Conservation (phyloP, 768 basidiomycete genomes). For the Rhodotorula toruloides region DNA sequence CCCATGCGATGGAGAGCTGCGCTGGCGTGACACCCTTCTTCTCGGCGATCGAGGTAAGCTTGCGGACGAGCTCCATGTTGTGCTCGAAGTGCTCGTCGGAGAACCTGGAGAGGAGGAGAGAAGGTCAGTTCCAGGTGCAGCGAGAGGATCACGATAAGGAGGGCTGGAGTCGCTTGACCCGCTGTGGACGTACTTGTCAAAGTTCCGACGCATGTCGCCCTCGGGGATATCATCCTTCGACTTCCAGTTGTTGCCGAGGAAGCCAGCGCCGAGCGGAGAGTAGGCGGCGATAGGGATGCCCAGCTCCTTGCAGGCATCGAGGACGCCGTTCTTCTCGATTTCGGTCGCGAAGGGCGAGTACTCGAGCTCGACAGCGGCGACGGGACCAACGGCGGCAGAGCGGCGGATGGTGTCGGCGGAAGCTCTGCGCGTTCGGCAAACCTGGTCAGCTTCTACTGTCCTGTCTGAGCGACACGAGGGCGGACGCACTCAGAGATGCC, state of each 20-base stretch:
- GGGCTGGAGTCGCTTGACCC: too few relatives aligned
- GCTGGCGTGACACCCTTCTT: slow-evolving; percentile 48
- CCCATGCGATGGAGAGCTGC: slow-evolving; percentile 50
- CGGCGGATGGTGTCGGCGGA: slow-evolving; percentile 34
- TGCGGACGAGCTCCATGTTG: slow-evolving; percentile 49
- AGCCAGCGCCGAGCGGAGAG: slow-evolving; percentile 38
- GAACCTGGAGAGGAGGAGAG: too few relatives aligned
- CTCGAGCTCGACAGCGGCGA: slow-evolving; percentile 63
- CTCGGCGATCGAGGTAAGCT: slow-evolving; percentile 44
- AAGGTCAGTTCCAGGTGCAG: too few relatives aligned
- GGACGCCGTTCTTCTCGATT: slow-evolving; percentile 43
- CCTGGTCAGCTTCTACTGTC: too few relatives aligned
- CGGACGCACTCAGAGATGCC: slow-evolving; percentile 54
- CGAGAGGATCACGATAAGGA: too few relatives aligned
- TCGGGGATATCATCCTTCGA: slow-evolving; percentile 32
- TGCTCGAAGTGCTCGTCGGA: slow-evolving; percentile 44
- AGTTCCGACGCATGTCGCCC: slow-evolving; percentile 30
- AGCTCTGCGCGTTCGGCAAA: neutral
- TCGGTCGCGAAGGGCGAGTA: slow-evolving; percentile 34
- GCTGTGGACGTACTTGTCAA: too few relatives aligned
- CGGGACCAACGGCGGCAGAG: slow-evolving; percentile 52
- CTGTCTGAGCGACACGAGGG: too few relatives aligned
- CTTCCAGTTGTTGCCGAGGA: slow-evolving; percentile 49
- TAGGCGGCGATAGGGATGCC: slow-evolving; percentile 45
- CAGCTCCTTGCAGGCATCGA: slow-evolving; percentile 46